Base-by-base conservation (phyloP, 2,329 filamentous ascomycete species). In the Penicillium brevicompactum region DNA sequence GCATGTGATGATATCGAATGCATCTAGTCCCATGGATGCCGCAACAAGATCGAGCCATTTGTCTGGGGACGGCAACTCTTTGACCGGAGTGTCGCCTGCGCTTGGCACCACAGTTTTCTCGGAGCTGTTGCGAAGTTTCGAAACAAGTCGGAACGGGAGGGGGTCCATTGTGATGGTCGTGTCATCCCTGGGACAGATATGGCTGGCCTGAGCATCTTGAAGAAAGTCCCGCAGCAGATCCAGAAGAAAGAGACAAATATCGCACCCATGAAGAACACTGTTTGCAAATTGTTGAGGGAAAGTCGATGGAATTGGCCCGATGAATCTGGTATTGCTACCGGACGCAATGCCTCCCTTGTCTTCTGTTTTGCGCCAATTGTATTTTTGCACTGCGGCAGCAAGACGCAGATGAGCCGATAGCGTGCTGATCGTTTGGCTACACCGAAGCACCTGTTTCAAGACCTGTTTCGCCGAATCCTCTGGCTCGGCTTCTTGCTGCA, bases 11-110 rank as follows among this genome's bases (percentile, higher is more conserved):
- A 66, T 47, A 4, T 60, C 56, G 24, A 66, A 57, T 24, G 61
- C 62, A 18, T 60, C 63, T 24, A 66, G 55, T 5, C 61, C 63
- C 60, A 66, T 61, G 13, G 63, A 64, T n/a, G 63, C 63, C 38
- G 61, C 63, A 22, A 64, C 63, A 40, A 55, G 37, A 43, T 66
- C 63, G 30, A 64, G 53, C 61, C 63, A 66, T 43, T 59, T 51
- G 37, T 60, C 56, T 6, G 61, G 56, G 5, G 60, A 49, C 0
- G 46, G 49, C 11, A 60, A 41, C n/a, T 54, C 34, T 40, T 46
- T 31, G 4, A 13, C 21, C 2, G 5, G 11, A 6, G 38, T 37
- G 16, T 7, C 16, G 21, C 27, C 13, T 16, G 18, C 50, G 13
- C 32, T 41, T 18, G 8, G n/a, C 21, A 41, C 22, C 16, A n/a